Conservation (phyloP, 2,329 filamentous ascomycete genomes). For the Aspergillus sp. region DNA sequence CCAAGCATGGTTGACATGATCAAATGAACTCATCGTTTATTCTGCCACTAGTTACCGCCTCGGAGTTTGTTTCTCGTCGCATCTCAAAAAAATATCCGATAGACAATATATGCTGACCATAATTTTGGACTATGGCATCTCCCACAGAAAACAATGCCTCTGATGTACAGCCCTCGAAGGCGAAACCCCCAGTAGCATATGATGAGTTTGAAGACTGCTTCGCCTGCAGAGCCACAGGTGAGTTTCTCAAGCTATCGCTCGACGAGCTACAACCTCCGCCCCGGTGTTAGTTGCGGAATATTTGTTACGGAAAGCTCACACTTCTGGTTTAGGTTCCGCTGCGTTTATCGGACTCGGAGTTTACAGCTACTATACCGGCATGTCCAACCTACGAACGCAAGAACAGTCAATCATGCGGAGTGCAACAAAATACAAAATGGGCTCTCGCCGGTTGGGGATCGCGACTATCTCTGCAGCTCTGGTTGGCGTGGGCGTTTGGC, state of each 20-base stretch:
- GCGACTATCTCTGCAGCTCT: constrained; percentile 66
- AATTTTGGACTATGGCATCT: constrained; percentile 38
- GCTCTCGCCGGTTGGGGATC: constrained; percentile 67
- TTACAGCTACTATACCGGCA: constrained; percentile 77
- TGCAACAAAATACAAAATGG: constrained; percentile 70
- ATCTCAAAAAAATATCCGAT: background rate
- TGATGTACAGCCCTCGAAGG: constrained; percentile 57
- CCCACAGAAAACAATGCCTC: constrained; percentile 34
- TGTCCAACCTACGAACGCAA: constrained; percentile 68
- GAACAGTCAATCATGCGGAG: constrained; percentile 63
- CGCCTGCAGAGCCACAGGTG: constrained; percentile 71
- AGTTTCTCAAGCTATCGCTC: constrained; percentile 25
- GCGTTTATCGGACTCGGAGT: constrained; percentile 73
- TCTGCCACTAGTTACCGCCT: constrained; percentile 37
- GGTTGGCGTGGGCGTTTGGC: constrained; percentile 69
- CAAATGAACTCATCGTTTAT: constrained; percentile 18
- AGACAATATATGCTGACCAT: background rate
- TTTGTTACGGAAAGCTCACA: background rate
- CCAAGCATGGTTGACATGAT: background rate
- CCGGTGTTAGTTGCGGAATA: background rate
- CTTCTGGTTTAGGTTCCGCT: constrained; percentile 58
- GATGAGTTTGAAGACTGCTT: constrained; percentile 62
- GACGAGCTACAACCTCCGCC: background rate
- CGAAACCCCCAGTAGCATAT: constrained; percentile 55
- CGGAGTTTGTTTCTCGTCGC: background rate